A percentile compares a stretch with the other conserved stretches of the same genome.
Conservation (phyloP, 2,329 filamentous ascomycete genomes). For the Neoarthrinium moseri region DNA sequence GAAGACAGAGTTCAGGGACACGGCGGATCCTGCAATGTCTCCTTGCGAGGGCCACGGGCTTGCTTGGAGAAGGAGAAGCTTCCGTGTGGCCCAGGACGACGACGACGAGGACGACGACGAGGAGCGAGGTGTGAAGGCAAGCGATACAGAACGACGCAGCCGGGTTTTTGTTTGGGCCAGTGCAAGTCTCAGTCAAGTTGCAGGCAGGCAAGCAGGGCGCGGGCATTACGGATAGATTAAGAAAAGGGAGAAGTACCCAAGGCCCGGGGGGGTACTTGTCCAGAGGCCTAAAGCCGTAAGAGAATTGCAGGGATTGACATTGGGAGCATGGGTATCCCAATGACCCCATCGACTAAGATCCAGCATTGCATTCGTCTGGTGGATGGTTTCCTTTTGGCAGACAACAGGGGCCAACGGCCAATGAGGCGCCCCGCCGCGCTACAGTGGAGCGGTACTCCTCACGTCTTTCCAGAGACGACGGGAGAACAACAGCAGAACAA, state of each 20-base stretch:
- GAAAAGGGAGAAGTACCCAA: slow-evolving; percentile 3
- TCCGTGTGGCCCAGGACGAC: no score
- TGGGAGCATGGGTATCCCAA: neutral
- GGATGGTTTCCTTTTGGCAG: neutral
- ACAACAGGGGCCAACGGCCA: neutral
- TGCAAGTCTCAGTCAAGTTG: no score
- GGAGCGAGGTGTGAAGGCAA: no score
- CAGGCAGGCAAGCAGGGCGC: no score
- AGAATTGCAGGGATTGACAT: slow-evolving; percentile 6
- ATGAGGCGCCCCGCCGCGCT: neutral
- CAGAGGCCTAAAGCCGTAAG: neutral
- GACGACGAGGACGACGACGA: no score
- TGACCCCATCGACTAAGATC: neutral
- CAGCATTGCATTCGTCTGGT: neutral
- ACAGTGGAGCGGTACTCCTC: no score
- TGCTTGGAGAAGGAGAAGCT: neutral
- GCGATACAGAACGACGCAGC: no score
- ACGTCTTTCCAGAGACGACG: neutral
- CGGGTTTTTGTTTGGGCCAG: no score
- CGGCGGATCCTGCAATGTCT: neutral
- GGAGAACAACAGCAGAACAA: neutral
- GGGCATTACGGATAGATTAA: neutral
- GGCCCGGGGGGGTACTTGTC: neutral
- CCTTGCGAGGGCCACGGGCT: neutral
- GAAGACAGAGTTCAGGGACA: neutral